phyloP scores from a whole-genome alignment of 2,329 filamentous ascomycete species.

The Penicillium sp. region DNA sequence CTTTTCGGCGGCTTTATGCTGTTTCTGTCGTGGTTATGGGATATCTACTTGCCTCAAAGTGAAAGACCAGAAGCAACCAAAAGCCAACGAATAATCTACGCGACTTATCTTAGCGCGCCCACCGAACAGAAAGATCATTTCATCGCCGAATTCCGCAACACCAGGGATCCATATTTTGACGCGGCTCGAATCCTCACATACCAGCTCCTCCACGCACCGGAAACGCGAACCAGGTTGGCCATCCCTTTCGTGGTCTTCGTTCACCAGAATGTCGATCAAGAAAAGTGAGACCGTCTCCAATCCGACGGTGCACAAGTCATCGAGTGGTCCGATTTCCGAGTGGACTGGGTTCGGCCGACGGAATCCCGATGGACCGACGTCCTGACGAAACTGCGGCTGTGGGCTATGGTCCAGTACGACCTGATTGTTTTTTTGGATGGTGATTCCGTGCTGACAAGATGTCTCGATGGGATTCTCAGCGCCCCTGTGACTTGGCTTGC shows the following conservation, averaged over 20 bases:
- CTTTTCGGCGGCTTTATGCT: neutral
- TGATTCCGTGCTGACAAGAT: conserved; percentile 3
- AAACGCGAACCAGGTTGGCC: neutral
- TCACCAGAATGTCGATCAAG: conserved; percentile 1
- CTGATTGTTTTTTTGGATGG: conserved; percentile 8
- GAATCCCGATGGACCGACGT: conserved; percentile 1
- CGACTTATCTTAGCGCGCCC: neutral
- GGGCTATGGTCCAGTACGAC: conserved; percentile 9
- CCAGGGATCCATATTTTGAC: conserved; percentile 7
- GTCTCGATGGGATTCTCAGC: neutral
- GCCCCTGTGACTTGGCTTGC: neutral
- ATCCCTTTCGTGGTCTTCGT: conserved; percentile 8
- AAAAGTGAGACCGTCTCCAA: conserved; percentile 1
- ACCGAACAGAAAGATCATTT: neutral
- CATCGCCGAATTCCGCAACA: conserved; percentile 1
- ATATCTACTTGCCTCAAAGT: neutral
- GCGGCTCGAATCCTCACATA: conserved; percentile 9
- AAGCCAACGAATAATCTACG: neutral
- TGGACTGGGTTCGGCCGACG: conserved; percentile 2
- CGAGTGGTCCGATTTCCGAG: conserved; percentile 2
- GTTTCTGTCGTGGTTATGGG: neutral
- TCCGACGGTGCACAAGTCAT: conserved; percentile 1
- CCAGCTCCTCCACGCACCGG: conserved; percentile 9
- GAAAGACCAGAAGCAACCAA: no score
- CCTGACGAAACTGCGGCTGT: conserved; percentile 8